Base-by-base conservation (phyloP, 805 yeast genomes). In the Sporopachydermia lactativora region DNA sequence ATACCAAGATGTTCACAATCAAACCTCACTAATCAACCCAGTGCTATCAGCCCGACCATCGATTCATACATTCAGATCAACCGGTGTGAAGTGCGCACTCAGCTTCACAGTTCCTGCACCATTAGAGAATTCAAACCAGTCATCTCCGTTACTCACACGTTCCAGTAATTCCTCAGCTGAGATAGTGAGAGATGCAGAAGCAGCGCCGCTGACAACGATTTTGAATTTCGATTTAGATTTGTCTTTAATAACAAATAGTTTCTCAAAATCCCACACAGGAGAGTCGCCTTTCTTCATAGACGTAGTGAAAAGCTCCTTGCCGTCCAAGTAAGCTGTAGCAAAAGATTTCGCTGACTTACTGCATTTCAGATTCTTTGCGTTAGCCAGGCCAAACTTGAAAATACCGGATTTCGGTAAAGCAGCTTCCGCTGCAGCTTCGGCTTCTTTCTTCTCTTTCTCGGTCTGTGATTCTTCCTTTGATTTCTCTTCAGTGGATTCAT, bases 21-120 rank as follows among this genome's bases (percentile, higher is more conserved):
- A 76, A 4, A 88, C 70, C 24, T 81, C 89, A 55, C 99, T 98
- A 55, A 89, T 79, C 39, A 98, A 98, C 43, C 85, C 85, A n/a
- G 85, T 75, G 62, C 86, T 89, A 40, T 89, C 92, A 49, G 78
- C 75, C 16, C 82, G 61, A 45, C 85, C 83, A 34, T 75, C 60
- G 14, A 80, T 81, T 40, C 77, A 74, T 45, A 61, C 68, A 16
- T 67, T 59, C 52, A 89, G 61, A 18, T 70, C 75, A 40, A 88
- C 95, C 5, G 97, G 89, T 59, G 80, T 85, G 96, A 96, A 92
- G 41, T 65, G 60, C 18, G 92, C 74, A 3, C 71, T 60, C 42
- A 92, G 55, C 48, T 76, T 73, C 35, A 83, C 66, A 49, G 81
- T 84, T 43, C 95, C 96, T 38, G 64, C 59, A 39, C 85, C 81